Base-by-base conservation (phyloP, 2,329 filamentous ascomycete species). In the Alternaria postmessia region DNA sequence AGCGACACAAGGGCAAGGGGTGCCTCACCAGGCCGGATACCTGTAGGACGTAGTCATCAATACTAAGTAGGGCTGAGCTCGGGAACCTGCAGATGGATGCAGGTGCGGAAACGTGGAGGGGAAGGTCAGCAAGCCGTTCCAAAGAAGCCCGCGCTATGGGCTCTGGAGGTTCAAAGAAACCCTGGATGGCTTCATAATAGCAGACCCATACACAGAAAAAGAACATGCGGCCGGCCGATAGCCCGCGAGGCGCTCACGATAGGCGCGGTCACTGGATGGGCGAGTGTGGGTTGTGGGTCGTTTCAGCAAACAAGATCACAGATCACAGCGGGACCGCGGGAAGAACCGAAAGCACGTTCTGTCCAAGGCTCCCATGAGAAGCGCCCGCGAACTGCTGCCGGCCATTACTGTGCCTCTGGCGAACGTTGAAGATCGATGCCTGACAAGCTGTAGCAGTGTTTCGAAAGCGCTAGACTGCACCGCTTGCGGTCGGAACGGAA, bases 51-150 rank as follows among this genome's bases (percentile, higher is more conserved):
- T 65, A 59, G 68, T 70, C 66, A 70, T 71, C 73, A 69, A 70
- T 67, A 67, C 54, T 65, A 54, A 61, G 63, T 72, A 73, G 68
- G 72, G 72, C 73, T 75, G 72, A 74, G 70, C 61, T 59, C 49
- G 60, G 57, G 64, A 57, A 65, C 67, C 64, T 72, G 71, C 71
- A 72, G 59, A 42, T 30, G 38, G 47, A n/a, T 53, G 58, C 54
- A 57, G 30, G 53, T 53, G 54, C 49, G 57, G 44, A 44, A 47
- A 52, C 46, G 54, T 53, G 56, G 51, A 57, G 22, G 54, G 57
- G 41, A 63, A 52, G 38, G 65, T 69, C 60, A 68, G 68, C 67
- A 66, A 54, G 32, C 62, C 55, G 58, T 63, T 64, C 63, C 59
- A 38, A 59, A 61, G 52, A 47, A 51, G 53, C 43, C 54, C 39